Evolutionary conservation across 306 rosid species (phyloP).

Genomic region (Vigna mungo): DNA sequence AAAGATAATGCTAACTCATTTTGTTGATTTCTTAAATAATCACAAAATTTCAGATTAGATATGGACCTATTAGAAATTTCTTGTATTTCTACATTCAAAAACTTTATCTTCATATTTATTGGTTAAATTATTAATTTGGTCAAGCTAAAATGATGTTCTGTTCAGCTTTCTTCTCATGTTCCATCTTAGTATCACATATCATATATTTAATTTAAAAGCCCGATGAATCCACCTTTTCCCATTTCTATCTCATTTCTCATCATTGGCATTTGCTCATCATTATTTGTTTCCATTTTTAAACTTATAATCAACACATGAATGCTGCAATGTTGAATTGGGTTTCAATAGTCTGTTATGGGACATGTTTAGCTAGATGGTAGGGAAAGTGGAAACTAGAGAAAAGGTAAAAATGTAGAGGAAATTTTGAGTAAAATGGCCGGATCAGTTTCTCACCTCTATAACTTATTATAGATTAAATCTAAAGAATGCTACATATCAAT

Average conservation of each 20-base stretch:
- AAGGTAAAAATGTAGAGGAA: not conserved
- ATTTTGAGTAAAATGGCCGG: not conserved
- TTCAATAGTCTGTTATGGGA: not conserved
- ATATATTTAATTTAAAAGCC: not conserved
- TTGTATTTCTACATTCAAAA: slow-evolving; percentile 6
- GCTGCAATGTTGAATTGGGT: not conserved
- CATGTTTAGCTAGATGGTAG: not conserved
- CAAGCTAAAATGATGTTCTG: not conserved
- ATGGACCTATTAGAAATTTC: not conserved
- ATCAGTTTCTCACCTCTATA: not conserved
- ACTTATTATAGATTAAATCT: not conserved
- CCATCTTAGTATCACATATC: not conserved
- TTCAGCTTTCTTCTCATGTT: not conserved
- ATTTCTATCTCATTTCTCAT: not conserved
- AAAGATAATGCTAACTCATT: too few species aligned
- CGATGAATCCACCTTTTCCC: not conserved
- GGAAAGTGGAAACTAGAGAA: not conserved
- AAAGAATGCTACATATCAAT: not conserved
- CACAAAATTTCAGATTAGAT: too few species aligned
- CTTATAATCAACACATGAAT: not conserved
- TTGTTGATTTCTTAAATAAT: too few species aligned
- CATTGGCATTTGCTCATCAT: not conserved
- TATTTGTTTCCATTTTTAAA: not conserved
- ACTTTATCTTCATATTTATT: not conserved
- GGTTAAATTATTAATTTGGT: not conserved